Base-by-base conservation (phyloP, 2,329 filamentous ascomycete species). In the Pezicula neosporulosa region DNA sequence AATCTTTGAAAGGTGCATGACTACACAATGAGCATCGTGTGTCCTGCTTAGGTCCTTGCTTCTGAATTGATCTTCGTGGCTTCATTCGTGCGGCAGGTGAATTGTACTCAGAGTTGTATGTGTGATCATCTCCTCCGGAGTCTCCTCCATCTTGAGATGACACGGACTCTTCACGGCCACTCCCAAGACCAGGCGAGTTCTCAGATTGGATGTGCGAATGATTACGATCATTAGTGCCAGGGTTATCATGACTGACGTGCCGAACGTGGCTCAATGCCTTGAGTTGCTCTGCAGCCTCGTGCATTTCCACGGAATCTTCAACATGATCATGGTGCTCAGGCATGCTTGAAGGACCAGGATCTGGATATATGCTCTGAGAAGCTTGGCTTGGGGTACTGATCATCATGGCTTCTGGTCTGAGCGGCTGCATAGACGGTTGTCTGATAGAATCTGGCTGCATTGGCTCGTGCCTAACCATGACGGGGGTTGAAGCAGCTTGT, bases 251-350 rank as follows among this genome's bases (percentile, higher is more conserved):
- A 54, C 77, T 79, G 16, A 74, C 63, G 53, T 80, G 80, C 3
- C 82, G 76, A 48, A 85, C 77, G 60, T 86, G 82, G 58, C 83
- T 85, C 39, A 86, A 65, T 2, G 82, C 82, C 60, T 86, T 85
- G 6, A 86, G 72, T 64, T 86, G 82, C 61, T 86, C 82, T 4
- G 83, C 83, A 18, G 83, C 83, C 65, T 85, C 81, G 58, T 86
- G 81, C 81, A 86, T 85, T 67, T 86, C 83, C 8, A 79, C 82
- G n/a, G 82, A 83, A 51, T 85, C 82, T 60, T 85, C 82, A 4
- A 75, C 77, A 33, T 80, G 74, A 27, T 77, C 68, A 51, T 77
- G 76, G 30, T 67, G 64, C 2, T 68, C 67, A 13, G 66, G 52
- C 27, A 61, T 51, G 45, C 27, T 51, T 24, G 61, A 54, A 27